phyloP scores from a whole-genome alignment of 345 rosid species.

The Heritiera littoralis region DNA sequence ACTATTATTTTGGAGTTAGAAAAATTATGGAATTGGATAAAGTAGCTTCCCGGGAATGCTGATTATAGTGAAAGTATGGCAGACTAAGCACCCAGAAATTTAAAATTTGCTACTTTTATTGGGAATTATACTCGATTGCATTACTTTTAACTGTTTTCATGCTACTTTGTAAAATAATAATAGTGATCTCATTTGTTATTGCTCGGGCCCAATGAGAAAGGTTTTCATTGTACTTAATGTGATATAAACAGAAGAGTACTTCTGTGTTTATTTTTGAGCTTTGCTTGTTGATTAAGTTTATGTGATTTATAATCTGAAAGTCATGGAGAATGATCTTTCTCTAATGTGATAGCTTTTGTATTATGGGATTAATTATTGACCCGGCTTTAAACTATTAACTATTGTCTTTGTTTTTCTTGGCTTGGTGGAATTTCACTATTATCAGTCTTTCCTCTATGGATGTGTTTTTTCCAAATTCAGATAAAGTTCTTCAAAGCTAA shows the following conservation, averaged over 20 bases:
- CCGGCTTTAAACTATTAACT: neutral
- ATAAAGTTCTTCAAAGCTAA: neutral
- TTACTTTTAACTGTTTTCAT: neutral
- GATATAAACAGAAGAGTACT: neutral
- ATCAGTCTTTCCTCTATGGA: neutral
- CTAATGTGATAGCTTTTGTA: neutral
- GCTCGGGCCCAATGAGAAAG: neutral
- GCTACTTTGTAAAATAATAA: neutral
- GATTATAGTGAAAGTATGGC: neutral
- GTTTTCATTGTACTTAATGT: neutral
- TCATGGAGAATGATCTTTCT: neutral
- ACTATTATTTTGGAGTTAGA: neutral
- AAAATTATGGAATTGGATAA: neutral
- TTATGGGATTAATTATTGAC: neutral
- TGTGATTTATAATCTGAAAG: neutral
- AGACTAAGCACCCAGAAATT: neutral
- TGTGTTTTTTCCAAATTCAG: neutral
- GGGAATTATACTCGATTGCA: neutral
- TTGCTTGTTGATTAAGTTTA: neutral
- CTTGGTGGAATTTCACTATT: neutral
- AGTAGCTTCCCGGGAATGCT: neutral
- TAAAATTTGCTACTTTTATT: neutral
- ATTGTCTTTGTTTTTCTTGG: neutral
- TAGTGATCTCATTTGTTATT: neutral
- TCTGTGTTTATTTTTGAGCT: neutral